Percentiles rank a stretch among this genome's conserved stretches.
phyloP scores from a whole-genome alignment of 495 filamentous ascomycete species.

The Parathielavia appendiculata region DNA sequence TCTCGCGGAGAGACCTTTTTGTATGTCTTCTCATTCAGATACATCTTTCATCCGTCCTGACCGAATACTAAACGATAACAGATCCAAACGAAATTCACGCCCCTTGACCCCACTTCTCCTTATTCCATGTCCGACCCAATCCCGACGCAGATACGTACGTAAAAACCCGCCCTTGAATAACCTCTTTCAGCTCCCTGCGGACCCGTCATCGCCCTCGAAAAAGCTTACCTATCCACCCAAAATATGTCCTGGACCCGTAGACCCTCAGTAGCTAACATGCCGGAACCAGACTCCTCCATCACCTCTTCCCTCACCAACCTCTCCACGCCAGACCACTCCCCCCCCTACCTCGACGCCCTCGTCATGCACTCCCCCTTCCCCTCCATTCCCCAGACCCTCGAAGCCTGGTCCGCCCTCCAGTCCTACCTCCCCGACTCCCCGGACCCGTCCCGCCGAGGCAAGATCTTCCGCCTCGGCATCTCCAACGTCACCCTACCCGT shows the following conservation, averaged over 20 bases:
- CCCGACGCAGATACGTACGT: conserved; percentile 59
- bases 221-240: no score
- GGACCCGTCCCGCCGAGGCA: neutral
- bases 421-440: conserved; percentile 53
- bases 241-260: no score
- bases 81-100: conserved; percentile 81
- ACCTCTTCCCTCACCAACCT: conserved; percentile 66
- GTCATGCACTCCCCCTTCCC: conserved; percentile 66
- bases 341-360: conserved; percentile 65
- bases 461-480: conserved; percentile 63
- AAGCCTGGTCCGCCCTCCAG: conserved; percentile 60
- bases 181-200: no score
- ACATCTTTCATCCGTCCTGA: conserved; percentile 5
- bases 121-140: conserved; percentile 55
- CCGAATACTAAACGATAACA: conserved; percentile 27
- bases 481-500: conserved; percentile 58
- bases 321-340: conserved; percentile 26
- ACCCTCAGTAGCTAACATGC: no score
- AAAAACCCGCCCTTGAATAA: conserved; percentile 56
- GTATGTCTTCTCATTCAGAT: conserved; percentile 8
- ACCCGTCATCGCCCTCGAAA: no score
- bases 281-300: conserved; percentile 50
- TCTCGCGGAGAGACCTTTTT: conserved; percentile 56
- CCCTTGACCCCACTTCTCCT: conserved; percentile 51
- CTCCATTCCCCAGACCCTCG: conserved; percentile 52